Evolutionary conservation across 495 filamentous ascomycete genomes (phyloP).

Genomic region (Podospora pseudocomata): DNA sequence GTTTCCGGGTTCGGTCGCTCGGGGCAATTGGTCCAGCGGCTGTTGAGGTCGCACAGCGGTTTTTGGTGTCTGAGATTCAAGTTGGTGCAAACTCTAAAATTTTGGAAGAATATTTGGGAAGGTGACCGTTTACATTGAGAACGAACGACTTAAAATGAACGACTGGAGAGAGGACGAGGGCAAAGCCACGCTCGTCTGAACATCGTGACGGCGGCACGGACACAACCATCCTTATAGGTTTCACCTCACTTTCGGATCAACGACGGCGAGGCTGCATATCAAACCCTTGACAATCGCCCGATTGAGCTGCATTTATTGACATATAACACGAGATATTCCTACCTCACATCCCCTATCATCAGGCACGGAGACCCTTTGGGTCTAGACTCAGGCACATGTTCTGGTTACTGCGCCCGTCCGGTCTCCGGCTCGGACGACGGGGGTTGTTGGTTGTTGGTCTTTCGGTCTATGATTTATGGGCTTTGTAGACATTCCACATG

Average conservation of each 20-base stretch:
- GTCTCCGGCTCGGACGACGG: not conserved
- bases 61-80: not conserved
- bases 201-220: not conserved
- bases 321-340: not conserved
- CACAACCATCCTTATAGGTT: not conserved
- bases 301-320: not conserved
- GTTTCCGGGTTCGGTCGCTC: not conserved
- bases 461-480: not conserved
- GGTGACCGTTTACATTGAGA: not conserved
- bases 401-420: not conserved
- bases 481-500: not conserved
- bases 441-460: not conserved
- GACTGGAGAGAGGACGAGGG: not conserved
- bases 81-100: not conserved
- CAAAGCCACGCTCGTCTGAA: not conserved
- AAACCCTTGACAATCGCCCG: not conserved
- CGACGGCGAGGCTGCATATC: not conserved
- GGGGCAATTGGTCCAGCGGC: not conserved
- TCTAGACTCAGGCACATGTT: not conserved
- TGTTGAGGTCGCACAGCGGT: not conserved
- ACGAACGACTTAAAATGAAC: not conserved
- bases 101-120: not conserved
- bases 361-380: not conserved
- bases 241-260: not conserved
- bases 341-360: not conserved